Evolutionary conservation across 2,329 filamentous ascomycete species (phyloP).

Genomic region (Pseudogymnoascus sp.): DNA sequence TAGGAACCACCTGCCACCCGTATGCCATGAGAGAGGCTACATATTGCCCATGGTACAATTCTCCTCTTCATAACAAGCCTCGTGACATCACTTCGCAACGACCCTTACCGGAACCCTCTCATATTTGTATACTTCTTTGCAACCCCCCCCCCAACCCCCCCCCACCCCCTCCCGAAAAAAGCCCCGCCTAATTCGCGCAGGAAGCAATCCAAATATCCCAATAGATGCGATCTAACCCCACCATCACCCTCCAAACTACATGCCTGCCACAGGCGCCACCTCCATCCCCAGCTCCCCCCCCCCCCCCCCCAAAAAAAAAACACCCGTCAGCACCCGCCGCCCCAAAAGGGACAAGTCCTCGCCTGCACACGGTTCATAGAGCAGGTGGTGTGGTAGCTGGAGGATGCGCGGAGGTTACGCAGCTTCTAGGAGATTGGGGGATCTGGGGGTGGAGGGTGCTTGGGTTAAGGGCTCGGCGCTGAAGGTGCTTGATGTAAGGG

Average conservation of each 20-base stretch:
- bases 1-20: too few relatives aligned
- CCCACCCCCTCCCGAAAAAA: neutral
- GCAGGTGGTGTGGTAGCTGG: neutral
- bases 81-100: neutral
- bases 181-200: neutral
- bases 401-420: neutral
- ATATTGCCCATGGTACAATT: neutral
- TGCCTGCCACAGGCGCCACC: neutral
- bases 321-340: constrained; percentile 19
- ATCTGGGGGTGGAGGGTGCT: too few relatives aligned
- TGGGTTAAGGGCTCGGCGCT: too few relatives aligned
- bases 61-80: neutral
- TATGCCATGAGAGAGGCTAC: too few relatives aligned
- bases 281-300: neutral
- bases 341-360: constrained; percentile 26
- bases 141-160: too few relatives aligned
- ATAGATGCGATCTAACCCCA: neutral
- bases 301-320: too few relatives aligned
- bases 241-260: neutral
- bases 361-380: neutral
- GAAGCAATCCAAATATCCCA: neutral
- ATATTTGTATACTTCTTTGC: neutral
- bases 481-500: neutral
- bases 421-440: neutral
- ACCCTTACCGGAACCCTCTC: neutral